Evolutionary conservation across 768 basidiomycete species (phyloP).

Genomic region (Pulveroboletus ravenelii): DNA sequence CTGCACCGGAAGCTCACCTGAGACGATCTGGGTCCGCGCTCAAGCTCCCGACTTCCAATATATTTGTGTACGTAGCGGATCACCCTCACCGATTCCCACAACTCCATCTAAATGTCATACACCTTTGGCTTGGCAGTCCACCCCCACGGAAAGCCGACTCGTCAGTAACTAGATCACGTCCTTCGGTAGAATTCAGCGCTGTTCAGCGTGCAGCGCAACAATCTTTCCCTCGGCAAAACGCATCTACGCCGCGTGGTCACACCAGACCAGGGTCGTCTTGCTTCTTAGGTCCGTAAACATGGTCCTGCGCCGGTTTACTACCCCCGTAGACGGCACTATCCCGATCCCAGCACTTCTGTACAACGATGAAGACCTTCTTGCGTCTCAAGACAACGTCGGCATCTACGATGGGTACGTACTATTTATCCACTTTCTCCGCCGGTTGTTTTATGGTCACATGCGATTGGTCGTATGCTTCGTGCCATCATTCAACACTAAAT

Average conservation of each 20-base stretch:
- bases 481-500: conserved; percentile 30
- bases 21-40: conserved; percentile 6
- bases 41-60: conserved; percentile 3
- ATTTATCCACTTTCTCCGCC: conserved; percentile 1
- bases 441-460: conserved; percentile 12
- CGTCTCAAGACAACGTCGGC: conserved; percentile 75
- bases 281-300: conserved; percentile 29
- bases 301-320: conserved; percentile 54
- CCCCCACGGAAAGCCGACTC: conserved; percentile 7
- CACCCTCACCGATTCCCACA: conserved; percentile 7
- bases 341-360: conserved; percentile 75
- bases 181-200: conserved; percentile 10
- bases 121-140: conserved; percentile 3
- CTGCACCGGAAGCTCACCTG: conserved; percentile 23
- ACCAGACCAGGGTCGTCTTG: conserved; percentile 1
- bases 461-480: conserved; percentile 16
- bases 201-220: not conserved
- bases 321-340: conserved; percentile 66
- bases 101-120: not conserved
- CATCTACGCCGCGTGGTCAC: not conserved
- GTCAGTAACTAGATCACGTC: conserved; percentile 2
- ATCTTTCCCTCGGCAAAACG: not conserved
- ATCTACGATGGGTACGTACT: conserved; percentile 84
- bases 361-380: conserved; percentile 71
- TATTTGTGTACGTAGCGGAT: conserved; percentile 11